Evolutionary conservation across 2,329 filamentous ascomycete genomes (phyloP), one percentile per base, ranked within the genome.

Genomic region (Fusarium verticillioides): DNA sequence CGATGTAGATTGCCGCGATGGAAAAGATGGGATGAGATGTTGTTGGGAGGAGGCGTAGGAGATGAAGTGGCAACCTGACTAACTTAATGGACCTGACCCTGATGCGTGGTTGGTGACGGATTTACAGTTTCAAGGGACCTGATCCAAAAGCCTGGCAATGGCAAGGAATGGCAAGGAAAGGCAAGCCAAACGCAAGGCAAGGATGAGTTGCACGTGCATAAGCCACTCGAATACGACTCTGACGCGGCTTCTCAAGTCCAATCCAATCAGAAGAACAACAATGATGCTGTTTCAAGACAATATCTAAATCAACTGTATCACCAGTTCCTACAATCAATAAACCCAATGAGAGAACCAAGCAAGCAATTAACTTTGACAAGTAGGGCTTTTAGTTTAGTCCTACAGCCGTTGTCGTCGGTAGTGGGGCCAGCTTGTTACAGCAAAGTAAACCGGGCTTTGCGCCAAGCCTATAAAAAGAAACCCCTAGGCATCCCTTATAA

Each of bases 121-220:
- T 74, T 73, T 72, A 74, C 57, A 69, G 71, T 74, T 74, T 72
- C 71, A 74, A 74, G 56, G 44, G 63, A 66, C 44, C 71, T 40
- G 46, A 69, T 42, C 44, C 53, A 69, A 72, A 68, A 57, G 46
- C 49, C 56, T 42, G 62, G 36, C 70, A 70, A 66, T 54, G 50
- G 50, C 36, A 53, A 37, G 18, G 12, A 70, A 66, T 54, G 50
- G 50, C 36, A 53, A 37, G 18, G 12, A 19, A 52, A 52, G 49
- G 49, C 49, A 53, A 32, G 52, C 7, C 47, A 72, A 72, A 69
- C 26, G 32, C 40, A 50, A 37, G 62, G 42, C 71, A 74, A 64
- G 63, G 71, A 72, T 73, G 57, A 54, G 39, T 46, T 74, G 71
- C 71, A 74, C 71, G 71, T 74, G 71, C 71, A 74, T 70, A 47